Evolutionary conservation across 305 asterid genomes (phyloP).

Genomic region (Fraxinus ornus): DNA sequence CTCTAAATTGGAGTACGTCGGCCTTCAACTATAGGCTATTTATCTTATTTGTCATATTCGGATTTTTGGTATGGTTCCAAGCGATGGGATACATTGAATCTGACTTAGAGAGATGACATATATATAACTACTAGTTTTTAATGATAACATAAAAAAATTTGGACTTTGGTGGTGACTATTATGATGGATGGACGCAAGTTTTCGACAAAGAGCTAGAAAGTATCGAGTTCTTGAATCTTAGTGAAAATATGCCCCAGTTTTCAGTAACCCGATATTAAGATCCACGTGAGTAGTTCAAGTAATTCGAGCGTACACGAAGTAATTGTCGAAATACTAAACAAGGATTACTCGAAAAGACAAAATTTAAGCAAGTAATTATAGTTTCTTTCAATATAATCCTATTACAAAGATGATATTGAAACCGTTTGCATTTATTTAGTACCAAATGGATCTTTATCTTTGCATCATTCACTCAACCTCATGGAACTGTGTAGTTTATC

Average conservation of each 20-base stretch:
- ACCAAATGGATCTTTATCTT: neutral
- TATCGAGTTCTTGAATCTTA: no score
- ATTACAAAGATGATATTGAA: neutral
- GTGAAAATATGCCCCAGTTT: no score
- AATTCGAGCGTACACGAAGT: no score
- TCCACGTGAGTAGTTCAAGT: neutral
- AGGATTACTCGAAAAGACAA: neutral
- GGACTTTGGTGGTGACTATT: neutral
- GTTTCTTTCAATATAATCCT: neutral
- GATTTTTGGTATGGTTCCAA: neutral
- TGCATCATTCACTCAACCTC: neutral
- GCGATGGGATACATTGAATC: no score
- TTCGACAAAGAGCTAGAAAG: no score
- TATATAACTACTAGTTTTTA: no score
- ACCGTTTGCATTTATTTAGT: neutral
- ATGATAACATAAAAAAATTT: no score
- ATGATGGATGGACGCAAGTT: no score
- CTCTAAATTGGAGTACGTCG: no score
- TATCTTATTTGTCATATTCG: neutral
- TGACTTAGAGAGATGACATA: neutral
- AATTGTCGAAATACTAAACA: no score
- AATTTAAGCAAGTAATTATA: neutral
- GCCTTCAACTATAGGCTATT: no score
- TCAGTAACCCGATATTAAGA: neutral
- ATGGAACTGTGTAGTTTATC: constrained; percentile 38